phyloP scores from a whole-genome alignment of 2,329 filamentous ascomycete species.

The Cladorrhinum sp. region DNA sequence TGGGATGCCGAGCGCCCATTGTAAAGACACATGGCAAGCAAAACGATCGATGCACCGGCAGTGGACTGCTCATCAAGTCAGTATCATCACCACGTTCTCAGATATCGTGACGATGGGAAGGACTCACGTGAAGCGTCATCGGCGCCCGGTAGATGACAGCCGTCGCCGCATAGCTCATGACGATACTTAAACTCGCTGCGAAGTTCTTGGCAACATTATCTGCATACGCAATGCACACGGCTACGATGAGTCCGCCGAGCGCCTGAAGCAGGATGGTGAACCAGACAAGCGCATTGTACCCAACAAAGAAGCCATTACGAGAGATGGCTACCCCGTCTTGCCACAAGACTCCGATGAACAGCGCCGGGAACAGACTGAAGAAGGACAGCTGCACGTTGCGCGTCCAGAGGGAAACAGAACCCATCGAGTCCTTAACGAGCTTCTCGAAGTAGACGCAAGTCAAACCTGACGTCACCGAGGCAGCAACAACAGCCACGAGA shows the following conservation, averaged over 20 bases:
- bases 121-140: constrained; percentile 21
- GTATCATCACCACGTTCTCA: not conserved
- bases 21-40: constrained; percentile 22
- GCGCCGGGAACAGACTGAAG: constrained; percentile 28
- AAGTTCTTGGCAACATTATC: constrained; percentile 29
- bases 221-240: constrained; percentile 27
- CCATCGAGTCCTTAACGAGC: constrained; percentile 25
- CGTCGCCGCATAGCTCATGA: constrained; percentile 25
- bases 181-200: constrained; percentile 28
- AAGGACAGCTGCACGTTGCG: constrained; percentile 29
- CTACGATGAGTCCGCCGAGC: constrained; percentile 25
- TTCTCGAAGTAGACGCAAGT: constrained; percentile 32
- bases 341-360: constrained; percentile 27
- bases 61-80: constrained; percentile 15
- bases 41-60: constrained; percentile 17
- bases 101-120: not conserved
- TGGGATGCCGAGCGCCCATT: constrained; percentile 10
- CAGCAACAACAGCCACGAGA: constrained; percentile 26
- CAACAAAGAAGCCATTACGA: constrained; percentile 26
- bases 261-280: constrained; percentile 26
- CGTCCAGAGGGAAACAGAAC: constrained; percentile 25
- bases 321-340: constrained; percentile 24
- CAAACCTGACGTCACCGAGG: constrained; percentile 27
- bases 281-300: constrained; percentile 27
- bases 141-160: constrained; percentile 19